A percentile compares a stretch with the other conserved stretches of the same genome.
Conservation (phyloP, 257 asterid genomes). For the Forsythia suspensa region DNA sequence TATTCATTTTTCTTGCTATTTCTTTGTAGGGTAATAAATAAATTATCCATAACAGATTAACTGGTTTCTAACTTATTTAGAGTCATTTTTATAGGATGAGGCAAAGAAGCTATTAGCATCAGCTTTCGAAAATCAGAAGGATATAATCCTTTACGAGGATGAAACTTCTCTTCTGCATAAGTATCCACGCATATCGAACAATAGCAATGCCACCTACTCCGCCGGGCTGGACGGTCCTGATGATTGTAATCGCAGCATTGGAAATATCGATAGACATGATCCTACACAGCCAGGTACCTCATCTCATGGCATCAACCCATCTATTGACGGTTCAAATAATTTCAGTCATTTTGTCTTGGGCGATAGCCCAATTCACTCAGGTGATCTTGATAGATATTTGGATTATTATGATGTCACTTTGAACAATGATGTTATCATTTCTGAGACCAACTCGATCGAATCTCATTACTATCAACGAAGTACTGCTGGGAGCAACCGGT, state of each 20-base stretch:
- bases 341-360: no score
- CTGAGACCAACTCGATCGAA: background rate
- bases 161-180: slow-evolving; percentile 29
- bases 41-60: no score
- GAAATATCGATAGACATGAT: background rate
- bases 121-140: slow-evolving; percentile 31
- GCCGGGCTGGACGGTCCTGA: background rate
- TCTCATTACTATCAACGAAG: slow-evolving; percentile 16
- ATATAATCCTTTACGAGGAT: slow-evolving; percentile 2
- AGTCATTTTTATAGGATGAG: slow-evolving; percentile 23
- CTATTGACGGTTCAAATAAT: no score
- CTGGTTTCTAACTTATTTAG: background rate
- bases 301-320: background rate
- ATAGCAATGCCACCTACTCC: slow-evolving; percentile 1
- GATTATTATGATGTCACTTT: background rate
- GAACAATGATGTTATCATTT: background rate
- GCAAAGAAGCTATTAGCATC: slow-evolving; percentile 25
- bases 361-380: no score
- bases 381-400: no score
- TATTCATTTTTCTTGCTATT: background rate
- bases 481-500: slow-evolving; percentile 5
- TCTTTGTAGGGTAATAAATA: background rate
- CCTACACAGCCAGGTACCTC: background rate
- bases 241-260: background rate
- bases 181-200: slow-evolving; percentile 15